Conservation (phyloP, 129 eudicot genomes). For the Scalesia atractyloides region DNA sequence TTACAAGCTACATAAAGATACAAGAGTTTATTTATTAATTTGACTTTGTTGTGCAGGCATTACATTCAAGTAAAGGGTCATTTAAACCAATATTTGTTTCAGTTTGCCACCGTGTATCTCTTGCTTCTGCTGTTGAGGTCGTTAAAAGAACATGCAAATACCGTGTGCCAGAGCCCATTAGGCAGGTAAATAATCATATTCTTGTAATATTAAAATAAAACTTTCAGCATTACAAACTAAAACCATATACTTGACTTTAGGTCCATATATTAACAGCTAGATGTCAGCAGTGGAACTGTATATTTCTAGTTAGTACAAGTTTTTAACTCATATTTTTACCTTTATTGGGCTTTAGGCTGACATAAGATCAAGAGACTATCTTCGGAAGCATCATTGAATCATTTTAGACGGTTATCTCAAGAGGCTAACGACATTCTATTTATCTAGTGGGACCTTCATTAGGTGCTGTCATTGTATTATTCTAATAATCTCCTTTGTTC, state of each 20-base stretch:
- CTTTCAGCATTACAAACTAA: neutral
- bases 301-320: neutral
- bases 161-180: slow-evolving; percentile 92
- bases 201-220: neutral
- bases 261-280: neutral
- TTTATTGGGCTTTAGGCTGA: slow-evolving; percentile 57
- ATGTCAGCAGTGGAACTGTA: neutral
- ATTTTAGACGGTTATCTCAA: neutral
- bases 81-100: slow-evolving; percentile 82
- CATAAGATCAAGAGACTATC: slow-evolving; percentile 72
- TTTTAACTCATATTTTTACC: neutral
- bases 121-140: slow-evolving; percentile 63
- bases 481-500: neutral
- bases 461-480: slow-evolving; percentile 3
- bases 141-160: slow-evolving; percentile 70
- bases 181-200: slow-evolving; percentile 57
- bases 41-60: slow-evolving; percentile 51
- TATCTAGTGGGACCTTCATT: slow-evolving; percentile 12
- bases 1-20: slow-evolving; percentile 1
- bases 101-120: slow-evolving; percentile 89
- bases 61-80: slow-evolving; percentile 58
- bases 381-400: slow-evolving; percentile 45
- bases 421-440: neutral
- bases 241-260: neutral
- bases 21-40: neutral